These are phyloP conservation scores for Umbelopsis sp. DNA, from an alignment of 371 early-diverging fungal genomes.

Conservation along the genomic window DNA sequence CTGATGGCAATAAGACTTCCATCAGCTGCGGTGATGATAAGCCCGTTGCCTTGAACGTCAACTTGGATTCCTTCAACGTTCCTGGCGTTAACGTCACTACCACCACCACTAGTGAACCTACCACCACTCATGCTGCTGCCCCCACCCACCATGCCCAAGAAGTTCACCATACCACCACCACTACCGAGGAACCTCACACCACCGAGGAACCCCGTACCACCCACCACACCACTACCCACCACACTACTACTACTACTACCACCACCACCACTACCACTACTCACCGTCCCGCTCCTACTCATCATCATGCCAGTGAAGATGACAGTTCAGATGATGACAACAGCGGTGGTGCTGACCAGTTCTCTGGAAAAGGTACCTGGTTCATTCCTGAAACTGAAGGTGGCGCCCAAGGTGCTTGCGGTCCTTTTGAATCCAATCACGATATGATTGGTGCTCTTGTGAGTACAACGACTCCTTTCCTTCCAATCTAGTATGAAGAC, in stretches of 20 bases:
- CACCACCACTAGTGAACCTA: neutral
- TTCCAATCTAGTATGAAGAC: neutral
- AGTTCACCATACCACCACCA: conserved; percentile 6
- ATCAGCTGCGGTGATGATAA: neutral
- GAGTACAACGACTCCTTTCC: neutral
- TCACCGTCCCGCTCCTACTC: conserved; percentile 1
- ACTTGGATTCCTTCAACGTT: conserved; percentile 5
- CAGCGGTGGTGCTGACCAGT: conserved; percentile 8
- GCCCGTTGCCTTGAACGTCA: conserved; percentile 14
- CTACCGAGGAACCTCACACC: neutral
- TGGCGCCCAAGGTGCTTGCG: conserved; percentile 34
- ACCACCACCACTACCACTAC: conserved; percentile 3
- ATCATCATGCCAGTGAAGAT: neutral
- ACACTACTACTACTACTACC: neutral
- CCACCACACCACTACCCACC: conserved; percentile 5
- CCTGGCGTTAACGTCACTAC: conserved; percentile 5
- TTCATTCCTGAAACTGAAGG: conserved; percentile 36
- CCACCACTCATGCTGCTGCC: neutral
- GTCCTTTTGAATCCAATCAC: conserved; percentile 28
- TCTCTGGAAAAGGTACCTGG: conserved; percentile 33
- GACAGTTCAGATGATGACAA: neutral
- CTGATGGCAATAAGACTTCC: conserved; percentile 1
- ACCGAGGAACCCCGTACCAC: neutral
- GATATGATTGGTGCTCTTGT: conserved; percentile 33
- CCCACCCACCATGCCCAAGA: neutral